Percentiles rank a stretch among this genome's conserved stretches.
Evolutionary conservation across 768 basidiomycete genomes (phyloP).

Genomic region (Chiua virens): DNA sequence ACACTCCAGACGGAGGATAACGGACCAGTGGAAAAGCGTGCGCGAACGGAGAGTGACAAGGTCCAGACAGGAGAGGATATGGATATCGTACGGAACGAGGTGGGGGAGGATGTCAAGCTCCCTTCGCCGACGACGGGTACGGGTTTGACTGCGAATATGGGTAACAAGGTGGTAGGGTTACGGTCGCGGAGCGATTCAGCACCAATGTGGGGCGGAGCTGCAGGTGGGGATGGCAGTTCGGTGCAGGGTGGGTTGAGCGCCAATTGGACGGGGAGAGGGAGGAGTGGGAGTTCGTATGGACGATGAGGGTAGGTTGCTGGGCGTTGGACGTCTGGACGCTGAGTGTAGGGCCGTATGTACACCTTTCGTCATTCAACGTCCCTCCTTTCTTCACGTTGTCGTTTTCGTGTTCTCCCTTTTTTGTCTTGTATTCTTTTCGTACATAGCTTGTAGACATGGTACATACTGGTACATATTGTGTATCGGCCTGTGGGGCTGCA

Average conservation of each 20-base stretch:
- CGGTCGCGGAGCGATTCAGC: constrained; percentile 27
- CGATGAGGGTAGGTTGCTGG: constrained; percentile 17
- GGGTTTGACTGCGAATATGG: constrained; percentile 3
- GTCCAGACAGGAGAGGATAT: constrained; percentile 20
- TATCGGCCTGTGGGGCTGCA: not conserved
- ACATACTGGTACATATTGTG: not conserved
- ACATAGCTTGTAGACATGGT: not conserved
- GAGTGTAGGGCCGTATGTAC: not conserved
- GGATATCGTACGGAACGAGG: constrained; percentile 18
- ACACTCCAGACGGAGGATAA: constrained; percentile 26
- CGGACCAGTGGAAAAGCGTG: constrained; percentile 26
- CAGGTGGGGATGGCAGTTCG: constrained; percentile 16
- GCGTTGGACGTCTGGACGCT: not conserved
- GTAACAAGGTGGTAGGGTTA: constrained; percentile 17
- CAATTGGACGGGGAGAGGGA: constrained; percentile 28
- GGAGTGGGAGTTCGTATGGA: constrained; percentile 27
- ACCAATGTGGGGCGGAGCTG: constrained; percentile 21
- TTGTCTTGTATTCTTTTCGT: not conserved
- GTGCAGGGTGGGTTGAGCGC: constrained; percentile 26
- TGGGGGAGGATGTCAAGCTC: constrained; percentile 16
- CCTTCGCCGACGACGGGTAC: constrained; percentile 18
- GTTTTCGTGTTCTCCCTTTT: not conserved
- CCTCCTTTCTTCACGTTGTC: constrained; percentile 9
- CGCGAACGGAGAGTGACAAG: constrained; percentile 16
- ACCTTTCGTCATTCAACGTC: constrained; percentile 25